Conservation (phyloP, 768 basidiomycete genomes). For the Podaxis sp. region DNA sequence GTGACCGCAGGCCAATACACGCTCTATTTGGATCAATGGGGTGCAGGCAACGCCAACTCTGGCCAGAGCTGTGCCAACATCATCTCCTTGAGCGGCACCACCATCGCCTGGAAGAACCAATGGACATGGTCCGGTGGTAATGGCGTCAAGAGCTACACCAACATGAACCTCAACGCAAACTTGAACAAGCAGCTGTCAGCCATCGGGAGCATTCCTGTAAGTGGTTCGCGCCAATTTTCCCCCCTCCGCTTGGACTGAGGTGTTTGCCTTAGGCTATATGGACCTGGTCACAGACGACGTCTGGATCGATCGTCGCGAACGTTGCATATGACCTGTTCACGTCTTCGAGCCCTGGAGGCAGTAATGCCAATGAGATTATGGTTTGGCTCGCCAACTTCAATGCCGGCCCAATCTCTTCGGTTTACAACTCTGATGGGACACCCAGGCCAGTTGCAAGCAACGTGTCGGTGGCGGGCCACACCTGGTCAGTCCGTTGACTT, state of each 20-base stretch:
- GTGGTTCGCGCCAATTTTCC: constrained; percentile 14
- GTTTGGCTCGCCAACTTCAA: constrained; percentile 60
- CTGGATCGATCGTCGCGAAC: constrained; percentile 43
- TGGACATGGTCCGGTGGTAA: constrained; percentile 52
- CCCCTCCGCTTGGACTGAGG: neutral
- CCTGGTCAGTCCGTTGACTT: constrained; percentile 32
- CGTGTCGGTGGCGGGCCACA: constrained; percentile 42
- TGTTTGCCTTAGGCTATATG: constrained; percentile 41
- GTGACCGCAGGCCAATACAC: constrained; percentile 42
- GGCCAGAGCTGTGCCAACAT: constrained; percentile 51
- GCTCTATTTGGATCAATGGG: constrained; percentile 47
- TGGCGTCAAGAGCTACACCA: constrained; percentile 59
- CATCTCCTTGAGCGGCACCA: constrained; percentile 34
- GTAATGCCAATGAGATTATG: constrained; percentile 52
- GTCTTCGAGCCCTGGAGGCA: constrained; percentile 42
- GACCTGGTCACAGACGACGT: constrained; percentile 47
- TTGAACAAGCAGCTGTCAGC: constrained; percentile 50
- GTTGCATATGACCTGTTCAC: constrained; percentile 67
- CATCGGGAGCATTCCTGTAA: constrained; percentile 52
- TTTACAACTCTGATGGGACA: constrained; percentile 40
- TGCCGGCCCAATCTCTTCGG: constrained; percentile 51
- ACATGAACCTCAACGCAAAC: constrained; percentile 46
- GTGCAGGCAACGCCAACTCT: constrained; percentile 31
- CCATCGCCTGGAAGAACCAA: constrained; percentile 44
- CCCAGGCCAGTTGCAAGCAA: constrained; percentile 41